Conservation (phyloP, 2,329 filamentous ascomycete species). For the Trichoderma breve region DNA sequence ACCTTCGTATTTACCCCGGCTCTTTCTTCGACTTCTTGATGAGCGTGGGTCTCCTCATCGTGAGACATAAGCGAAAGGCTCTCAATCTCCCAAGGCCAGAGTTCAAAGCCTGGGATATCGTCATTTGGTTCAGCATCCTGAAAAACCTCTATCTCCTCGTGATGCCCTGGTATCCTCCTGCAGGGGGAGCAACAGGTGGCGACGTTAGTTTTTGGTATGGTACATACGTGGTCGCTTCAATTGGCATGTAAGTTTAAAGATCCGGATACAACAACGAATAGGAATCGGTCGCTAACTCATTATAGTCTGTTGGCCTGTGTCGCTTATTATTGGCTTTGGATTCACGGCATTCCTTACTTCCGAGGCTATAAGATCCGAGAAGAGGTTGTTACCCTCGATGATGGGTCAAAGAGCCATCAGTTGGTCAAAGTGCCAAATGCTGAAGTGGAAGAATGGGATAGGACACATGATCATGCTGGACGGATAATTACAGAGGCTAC, state of each 20-base stretch:
- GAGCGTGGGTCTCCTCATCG: conserved; percentile 55
- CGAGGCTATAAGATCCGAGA: conserved; percentile 56
- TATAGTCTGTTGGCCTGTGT: conserved; percentile 50
- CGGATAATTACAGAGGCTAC: conserved; percentile 3
- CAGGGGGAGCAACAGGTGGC: conserved; percentile 56
- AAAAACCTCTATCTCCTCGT: conserved; percentile 61
- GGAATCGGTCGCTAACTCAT: neutral
- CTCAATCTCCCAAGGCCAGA: conserved; percentile 47
- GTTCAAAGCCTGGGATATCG: conserved; percentile 59
- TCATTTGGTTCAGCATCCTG: conserved; percentile 58
- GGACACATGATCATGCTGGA: conserved; percentile 21
- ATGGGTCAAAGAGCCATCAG: conserved; percentile 43
- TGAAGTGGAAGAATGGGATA: conserved; percentile 57
- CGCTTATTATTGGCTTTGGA: conserved; percentile 59
- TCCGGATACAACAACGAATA: neutral
- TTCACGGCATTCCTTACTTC: conserved; percentile 52
- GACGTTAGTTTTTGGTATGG: conserved; percentile 73
- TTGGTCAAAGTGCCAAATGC: conserved; percentile 53
- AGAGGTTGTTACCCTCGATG: conserved; percentile 49
- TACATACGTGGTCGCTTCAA: conserved; percentile 64
- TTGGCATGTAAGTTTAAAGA: conserved; percentile 55
- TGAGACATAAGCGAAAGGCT: conserved; percentile 53
- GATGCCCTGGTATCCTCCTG: conserved; percentile 71
- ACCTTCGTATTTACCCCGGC: conserved; percentile 56
- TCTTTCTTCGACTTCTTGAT: conserved; percentile 58